These are phyloP conservation scores for Stachybotrys elegans DNA, from an alignment of 2,329 filamentous ascomycete genomes.

Conservation along the genomic window DNA sequence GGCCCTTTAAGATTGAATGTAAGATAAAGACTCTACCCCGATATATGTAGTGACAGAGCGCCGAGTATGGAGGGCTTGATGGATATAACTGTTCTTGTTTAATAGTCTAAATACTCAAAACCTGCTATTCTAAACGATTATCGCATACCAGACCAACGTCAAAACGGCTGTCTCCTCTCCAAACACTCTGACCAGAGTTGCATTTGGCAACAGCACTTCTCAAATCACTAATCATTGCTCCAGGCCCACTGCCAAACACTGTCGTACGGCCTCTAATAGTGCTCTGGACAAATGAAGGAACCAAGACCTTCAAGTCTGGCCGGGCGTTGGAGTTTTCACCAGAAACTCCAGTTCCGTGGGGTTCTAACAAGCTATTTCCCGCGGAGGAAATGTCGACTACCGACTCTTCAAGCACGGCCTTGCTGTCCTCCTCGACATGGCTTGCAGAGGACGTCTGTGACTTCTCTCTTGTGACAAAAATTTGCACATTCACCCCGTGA, in stretches of 20 bases:
- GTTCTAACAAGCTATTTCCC: too few species aligned
- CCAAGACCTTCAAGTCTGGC: conserved; percentile 40
- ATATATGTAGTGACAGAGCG: too few species aligned
- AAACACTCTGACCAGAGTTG: conserved; percentile 49
- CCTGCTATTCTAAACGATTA: conserved; percentile 52
- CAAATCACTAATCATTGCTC: conserved; percentile 54
- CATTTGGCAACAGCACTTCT: conserved; percentile 46
- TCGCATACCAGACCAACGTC: conserved; percentile 56
- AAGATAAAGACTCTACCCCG: too few species aligned
- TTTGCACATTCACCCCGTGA: conserved; percentile 43
- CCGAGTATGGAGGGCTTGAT: too few species aligned
- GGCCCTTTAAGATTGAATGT: too few species aligned
- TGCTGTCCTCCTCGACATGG: conserved; percentile 13
- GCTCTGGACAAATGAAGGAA: conserved; percentile 42
- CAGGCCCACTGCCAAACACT: conserved; percentile 57
- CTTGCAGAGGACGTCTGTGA: conserved; percentile 3
- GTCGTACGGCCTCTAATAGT: conserved; percentile 44
- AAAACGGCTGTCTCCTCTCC: conserved; percentile 50
- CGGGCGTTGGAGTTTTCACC: conserved; percentile 28
- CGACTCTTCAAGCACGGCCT: conserved; percentile 16
- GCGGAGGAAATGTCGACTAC: conserved; percentile 3
- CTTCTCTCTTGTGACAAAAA: conserved; percentile 55
- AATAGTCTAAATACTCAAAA: too few species aligned
- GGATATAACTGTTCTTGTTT: too few species aligned
- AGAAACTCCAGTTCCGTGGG: too few species aligned